Evolutionary conservation across 441 rosid species (phyloP).

Genomic region (Gossypium gossypioides): DNA sequence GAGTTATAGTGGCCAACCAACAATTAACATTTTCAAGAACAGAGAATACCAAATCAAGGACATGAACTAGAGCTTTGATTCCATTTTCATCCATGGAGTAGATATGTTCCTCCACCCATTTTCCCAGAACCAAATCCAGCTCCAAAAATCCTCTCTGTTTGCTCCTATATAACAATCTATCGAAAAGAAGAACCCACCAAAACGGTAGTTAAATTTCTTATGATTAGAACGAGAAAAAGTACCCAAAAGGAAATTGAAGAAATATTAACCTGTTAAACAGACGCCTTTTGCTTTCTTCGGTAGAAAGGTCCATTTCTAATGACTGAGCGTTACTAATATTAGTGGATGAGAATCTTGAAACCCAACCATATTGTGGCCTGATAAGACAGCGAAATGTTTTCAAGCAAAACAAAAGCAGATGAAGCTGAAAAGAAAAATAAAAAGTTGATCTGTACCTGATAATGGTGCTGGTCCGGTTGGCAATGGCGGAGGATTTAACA

Average conservation of each 20-base stretch:
- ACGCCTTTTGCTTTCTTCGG: slow-evolving; percentile 55
- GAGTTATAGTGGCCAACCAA: too few relatives aligned
- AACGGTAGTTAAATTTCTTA: not conserved
- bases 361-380: slow-evolving; percentile 35
- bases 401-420: not conserved
- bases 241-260: not conserved
- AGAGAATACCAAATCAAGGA: slow-evolving; percentile 60
- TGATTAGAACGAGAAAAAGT: not conserved
- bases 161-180: slow-evolving; percentile 79
- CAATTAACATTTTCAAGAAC: slow-evolving; percentile 16
- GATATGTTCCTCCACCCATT: slow-evolving; percentile 74
- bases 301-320: slow-evolving; percentile 47
- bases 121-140: slow-evolving; percentile 78
- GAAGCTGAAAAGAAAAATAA: not conserved
- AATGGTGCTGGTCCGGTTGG: slow-evolving; percentile 15
- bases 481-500: slow-evolving; percentile 25
- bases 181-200: not conserved
- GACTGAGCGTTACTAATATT: slow-evolving; percentile 15
- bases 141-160: slow-evolving; percentile 83
- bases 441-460: slow-evolving; percentile 18
- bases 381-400: not conserved
- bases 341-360: slow-evolving; percentile 33
- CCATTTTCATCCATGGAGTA: slow-evolving; percentile 61
- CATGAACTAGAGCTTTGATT: slow-evolving; percentile 60
- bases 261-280: slow-evolving; percentile 52